These are phyloP conservation scores for Thelonectria rubi DNA, from an alignment of 2,329 filamentous ascomycete species.

Conservation along the genomic window DNA sequence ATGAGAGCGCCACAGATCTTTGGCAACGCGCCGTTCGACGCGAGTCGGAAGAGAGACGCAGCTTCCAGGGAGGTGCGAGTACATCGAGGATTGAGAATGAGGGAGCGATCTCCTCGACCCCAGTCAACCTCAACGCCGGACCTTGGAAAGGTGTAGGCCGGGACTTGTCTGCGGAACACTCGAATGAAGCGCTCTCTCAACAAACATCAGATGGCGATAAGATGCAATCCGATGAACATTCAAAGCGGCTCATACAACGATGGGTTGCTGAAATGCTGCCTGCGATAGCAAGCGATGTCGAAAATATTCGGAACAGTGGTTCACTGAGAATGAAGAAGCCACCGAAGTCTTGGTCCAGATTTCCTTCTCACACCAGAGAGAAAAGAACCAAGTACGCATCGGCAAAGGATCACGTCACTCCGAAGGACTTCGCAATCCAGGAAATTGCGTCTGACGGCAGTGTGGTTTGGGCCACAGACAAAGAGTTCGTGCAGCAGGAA, in stretches of 20 bases:
- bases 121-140: constrained; percentile 4
- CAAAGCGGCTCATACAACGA: constrained; percentile 33
- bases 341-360: constrained; percentile 48
- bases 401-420: constrained; percentile 37
- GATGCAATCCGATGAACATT: constrained; percentile 15
- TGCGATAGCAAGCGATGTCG: constrained; percentile 1
- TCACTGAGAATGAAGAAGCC: constrained; percentile 28
- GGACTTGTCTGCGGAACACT: constrained; percentile 9
- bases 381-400: constrained; percentile 41
- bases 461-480: constrained; percentile 43
- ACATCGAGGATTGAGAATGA: constrained; percentile 6
- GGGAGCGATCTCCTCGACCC: constrained; percentile 11
- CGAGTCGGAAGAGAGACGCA: constrained; percentile 35
- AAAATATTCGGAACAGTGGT: neutral
- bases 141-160: constrained; percentile 11
- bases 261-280: constrained; percentile 34
- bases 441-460: constrained; percentile 31
- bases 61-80: constrained; percentile 21
- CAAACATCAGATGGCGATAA: constrained; percentile 30
- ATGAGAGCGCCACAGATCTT: constrained; percentile 39
- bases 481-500: constrained; percentile 8
- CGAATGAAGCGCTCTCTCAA: constrained; percentile 20
- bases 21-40: constrained; percentile 43
- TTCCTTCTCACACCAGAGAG: constrained; percentile 44
- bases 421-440: constrained; percentile 44